These are phyloP conservation scores for Plasmodium knowlesi DNA, from an alignment of 169 alveolate genomes.

Conservation along the genomic window DNA sequence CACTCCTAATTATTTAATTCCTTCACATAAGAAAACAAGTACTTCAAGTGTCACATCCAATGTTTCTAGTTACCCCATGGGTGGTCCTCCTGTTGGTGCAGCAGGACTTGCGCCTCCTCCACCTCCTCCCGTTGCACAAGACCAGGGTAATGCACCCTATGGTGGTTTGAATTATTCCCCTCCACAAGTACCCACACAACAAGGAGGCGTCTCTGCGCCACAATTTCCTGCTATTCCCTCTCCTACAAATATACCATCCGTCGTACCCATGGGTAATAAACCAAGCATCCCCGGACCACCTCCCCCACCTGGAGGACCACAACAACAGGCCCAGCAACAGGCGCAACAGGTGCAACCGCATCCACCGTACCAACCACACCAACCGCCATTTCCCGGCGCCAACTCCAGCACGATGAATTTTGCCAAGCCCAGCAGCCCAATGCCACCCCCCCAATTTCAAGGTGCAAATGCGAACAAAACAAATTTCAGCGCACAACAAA, in stretches of 20 bases:
- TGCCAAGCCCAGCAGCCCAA: neutral
- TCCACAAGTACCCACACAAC: neutral
- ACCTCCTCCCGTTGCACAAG: slow-evolving; percentile 16
- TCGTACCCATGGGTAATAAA: neutral
- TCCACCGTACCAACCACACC: neutral
- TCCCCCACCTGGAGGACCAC: slow-evolving; percentile 4
- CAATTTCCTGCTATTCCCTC: neutral
- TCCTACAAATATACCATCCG: neutral
- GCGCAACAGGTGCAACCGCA: neutral
- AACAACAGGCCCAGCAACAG: neutral
- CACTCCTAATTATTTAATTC: neutral
- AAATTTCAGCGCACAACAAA: slow-evolving; percentile 30
- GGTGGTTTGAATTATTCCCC: neutral
- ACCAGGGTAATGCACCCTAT: neutral
- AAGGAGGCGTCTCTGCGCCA: neutral
- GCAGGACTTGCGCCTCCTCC: slow-evolving; percentile 6
- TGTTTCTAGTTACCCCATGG: neutral
- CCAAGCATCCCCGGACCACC: neutral
- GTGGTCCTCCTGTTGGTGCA: neutral
- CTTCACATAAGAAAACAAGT: slow-evolving; percentile 7
- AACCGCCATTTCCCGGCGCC: neutral
- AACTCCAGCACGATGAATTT: slow-evolving; percentile 3
- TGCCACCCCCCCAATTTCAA: slow-evolving; percentile 31
- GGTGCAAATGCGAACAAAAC: slow-evolving; percentile 33
- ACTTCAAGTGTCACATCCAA: slow-evolving; percentile 12